These are phyloP conservation scores for Citrus trifoliata DNA, from an alignment of 345 rosid species.

Conservation along the genomic window DNA sequence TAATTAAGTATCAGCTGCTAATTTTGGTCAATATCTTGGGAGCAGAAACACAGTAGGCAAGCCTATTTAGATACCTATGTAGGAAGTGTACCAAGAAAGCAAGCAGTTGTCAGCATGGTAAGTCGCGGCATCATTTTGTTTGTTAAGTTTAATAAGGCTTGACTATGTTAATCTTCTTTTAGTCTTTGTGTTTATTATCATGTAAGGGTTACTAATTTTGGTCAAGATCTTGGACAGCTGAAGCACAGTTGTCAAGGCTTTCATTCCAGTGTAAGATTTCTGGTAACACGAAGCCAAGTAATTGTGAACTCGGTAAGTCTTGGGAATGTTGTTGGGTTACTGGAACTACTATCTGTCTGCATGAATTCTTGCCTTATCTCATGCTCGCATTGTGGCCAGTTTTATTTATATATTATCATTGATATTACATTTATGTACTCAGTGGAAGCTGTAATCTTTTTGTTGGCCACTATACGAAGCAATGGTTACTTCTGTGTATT, in stretches of 20 bases:
- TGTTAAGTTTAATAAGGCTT: not conserved
- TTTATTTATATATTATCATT: not conserved
- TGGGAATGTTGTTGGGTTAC: not conserved
- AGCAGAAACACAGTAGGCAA: not conserved
- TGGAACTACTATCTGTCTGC: not conserved
- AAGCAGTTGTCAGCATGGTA: not conserved
- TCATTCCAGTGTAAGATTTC: not conserved
- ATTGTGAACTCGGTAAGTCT: not conserved
- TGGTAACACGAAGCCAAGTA: not conserved
- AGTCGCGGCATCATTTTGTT: not conserved
- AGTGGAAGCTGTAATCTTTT: not conserved
- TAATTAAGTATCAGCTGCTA: not conserved
- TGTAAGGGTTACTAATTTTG: not conserved
- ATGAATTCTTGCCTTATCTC: not conserved
- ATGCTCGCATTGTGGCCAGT: not conserved
- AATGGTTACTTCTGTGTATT: not conserved
- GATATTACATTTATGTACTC: not conserved
- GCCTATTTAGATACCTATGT: not conserved
- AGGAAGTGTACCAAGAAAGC: not conserved
- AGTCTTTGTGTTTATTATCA: not conserved
- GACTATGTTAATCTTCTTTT: not conserved
- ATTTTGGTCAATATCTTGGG: slow-evolving; percentile 10
- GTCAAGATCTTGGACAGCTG: slow-evolving; percentile 8
- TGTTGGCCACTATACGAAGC: not conserved
- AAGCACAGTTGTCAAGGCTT: not conserved